Evolutionary conservation across 2,329 filamentous ascomycete species (phyloP).

Genomic region (Colletotrichum tofieldiae): DNA sequence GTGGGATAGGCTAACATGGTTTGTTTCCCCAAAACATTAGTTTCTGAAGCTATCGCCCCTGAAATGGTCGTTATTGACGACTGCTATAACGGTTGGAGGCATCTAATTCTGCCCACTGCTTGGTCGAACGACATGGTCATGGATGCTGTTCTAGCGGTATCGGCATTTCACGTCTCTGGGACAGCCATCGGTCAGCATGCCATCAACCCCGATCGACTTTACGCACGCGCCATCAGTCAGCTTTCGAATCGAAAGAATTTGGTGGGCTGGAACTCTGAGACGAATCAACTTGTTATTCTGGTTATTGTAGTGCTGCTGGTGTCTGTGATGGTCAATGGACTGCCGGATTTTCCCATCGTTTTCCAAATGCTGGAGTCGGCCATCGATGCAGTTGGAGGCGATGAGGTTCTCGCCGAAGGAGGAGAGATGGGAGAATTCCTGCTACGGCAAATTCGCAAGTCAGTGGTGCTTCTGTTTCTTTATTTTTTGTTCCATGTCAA

Average conservation of each 20-base stretch:
- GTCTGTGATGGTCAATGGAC: conserved; percentile 47
- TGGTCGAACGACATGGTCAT: conserved; percentile 46
- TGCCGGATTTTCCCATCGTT: conserved; percentile 48
- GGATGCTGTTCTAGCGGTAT: conserved; percentile 48
- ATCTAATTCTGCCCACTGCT: conserved; percentile 45
- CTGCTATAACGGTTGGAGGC: conserved; percentile 45
- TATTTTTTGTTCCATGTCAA: not conserved
- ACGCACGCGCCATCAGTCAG: conserved; percentile 9
- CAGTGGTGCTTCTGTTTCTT: not conserved
- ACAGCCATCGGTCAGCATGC: not conserved
- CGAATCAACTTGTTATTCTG: conserved; percentile 26
- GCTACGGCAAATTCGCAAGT: conserved; percentile 33
- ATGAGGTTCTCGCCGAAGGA: not conserved
- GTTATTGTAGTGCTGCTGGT: conserved; percentile 48
- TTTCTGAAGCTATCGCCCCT: conserved; percentile 46
- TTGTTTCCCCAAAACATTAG: conserved; percentile 27
- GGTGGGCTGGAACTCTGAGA: not conserved
- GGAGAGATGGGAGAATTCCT: conserved; percentile 15
- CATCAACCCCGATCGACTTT: not conserved
- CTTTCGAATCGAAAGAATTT: conserved; percentile 4
- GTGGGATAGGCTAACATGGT: too few species aligned
- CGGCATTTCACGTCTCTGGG: conserved; percentile 46
- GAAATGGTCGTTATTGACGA: conserved; percentile 47
- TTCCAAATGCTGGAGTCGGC: conserved; percentile 49
- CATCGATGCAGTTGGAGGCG: conserved; percentile 48